phyloP scores from a whole-genome alignment of 225 moss, liverwort and hornwort genomes.

The Marchantia paleacea region DNA sequence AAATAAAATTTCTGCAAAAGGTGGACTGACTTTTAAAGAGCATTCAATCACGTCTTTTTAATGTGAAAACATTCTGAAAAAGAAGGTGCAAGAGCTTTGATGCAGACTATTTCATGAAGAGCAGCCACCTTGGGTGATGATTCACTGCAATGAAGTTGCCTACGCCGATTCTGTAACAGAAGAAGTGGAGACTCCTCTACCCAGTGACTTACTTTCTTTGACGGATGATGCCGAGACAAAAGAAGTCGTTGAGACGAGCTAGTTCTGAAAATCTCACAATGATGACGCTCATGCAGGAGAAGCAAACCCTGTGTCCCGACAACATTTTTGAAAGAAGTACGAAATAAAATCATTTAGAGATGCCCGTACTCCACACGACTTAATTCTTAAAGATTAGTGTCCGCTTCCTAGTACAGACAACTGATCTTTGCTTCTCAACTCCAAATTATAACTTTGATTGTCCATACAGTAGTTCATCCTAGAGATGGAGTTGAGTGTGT shows the following conservation, averaged over 20 bases:
- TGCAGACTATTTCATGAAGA: constrained; percentile 85
- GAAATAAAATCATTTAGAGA: no score
- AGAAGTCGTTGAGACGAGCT: constrained; percentile 3
- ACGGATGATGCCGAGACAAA: constrained; percentile 18
- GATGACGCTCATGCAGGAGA: no score
- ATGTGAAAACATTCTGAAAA: not conserved
- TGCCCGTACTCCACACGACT: no score
- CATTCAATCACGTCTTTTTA: not conserved
- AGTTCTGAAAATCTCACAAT: not conserved
- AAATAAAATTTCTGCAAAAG: not conserved
- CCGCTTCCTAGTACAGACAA: no score
- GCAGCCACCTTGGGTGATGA: constrained; percentile 85
- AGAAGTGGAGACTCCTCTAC: not conserved
- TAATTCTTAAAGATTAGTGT: no score
- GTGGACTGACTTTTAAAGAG: not conserved
- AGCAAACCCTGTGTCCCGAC: no score
- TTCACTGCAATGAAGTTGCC: constrained; percentile 79
- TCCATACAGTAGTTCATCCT: no score
- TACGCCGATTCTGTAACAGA: not conserved
- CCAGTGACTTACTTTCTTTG: constrained; percentile 14
- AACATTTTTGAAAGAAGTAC: no score
- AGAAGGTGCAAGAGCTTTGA: not conserved
- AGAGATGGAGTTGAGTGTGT: no score
- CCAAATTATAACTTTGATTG: no score
- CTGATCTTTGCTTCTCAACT: no score